A percentile compares a stretch with the other conserved stretches of the same genome.
Conservation (phyloP, 2,329 filamentous ascomycete genomes). For the Grosmannia penicillata region DNA sequence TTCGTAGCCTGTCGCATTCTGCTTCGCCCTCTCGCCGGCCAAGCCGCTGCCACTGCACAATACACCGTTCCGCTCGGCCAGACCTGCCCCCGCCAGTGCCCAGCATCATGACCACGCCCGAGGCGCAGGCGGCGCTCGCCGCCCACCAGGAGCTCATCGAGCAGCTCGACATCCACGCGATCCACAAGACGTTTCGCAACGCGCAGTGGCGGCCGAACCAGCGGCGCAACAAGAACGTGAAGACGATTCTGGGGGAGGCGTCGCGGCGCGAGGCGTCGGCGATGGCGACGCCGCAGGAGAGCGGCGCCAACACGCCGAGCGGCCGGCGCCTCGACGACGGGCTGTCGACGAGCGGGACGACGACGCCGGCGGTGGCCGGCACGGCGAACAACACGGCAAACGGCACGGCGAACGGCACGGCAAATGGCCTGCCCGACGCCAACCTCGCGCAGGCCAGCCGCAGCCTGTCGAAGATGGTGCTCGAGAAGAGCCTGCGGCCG, state of each 20-base stretch:
- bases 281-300: conserved; percentile 64
- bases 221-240: conserved; percentile 97
- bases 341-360: conserved; percentile 40
- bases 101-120: conserved; percentile 26
- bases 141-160: conserved; percentile 79
- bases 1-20: too few species aligned
- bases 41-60: too few species aligned
- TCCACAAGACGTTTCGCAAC: conserved; percentile 83
- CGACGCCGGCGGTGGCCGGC: conserved; percentile 40
- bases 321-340: conserved; percentile 27
- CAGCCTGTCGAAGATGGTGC: conserved; percentile 71
- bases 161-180: conserved; percentile 75
- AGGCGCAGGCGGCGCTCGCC: conserved; percentile 63
- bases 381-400: conserved; percentile 31
- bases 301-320: conserved; percentile 59
- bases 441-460: conserved; percentile 85
- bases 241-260: conserved; percentile 84
- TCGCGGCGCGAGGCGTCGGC: conserved; percentile 80
- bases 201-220: conserved; percentile 80
- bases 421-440: conserved; percentile 23
- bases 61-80: too few species aligned
- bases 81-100: not conserved
- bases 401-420: conserved; percentile 16
- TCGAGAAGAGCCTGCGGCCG: conserved; percentile 60
- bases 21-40: too few species aligned